phyloP scores from a whole-genome alignment of 345 rosid genomes.

The Ceriops zippeliana region DNA sequence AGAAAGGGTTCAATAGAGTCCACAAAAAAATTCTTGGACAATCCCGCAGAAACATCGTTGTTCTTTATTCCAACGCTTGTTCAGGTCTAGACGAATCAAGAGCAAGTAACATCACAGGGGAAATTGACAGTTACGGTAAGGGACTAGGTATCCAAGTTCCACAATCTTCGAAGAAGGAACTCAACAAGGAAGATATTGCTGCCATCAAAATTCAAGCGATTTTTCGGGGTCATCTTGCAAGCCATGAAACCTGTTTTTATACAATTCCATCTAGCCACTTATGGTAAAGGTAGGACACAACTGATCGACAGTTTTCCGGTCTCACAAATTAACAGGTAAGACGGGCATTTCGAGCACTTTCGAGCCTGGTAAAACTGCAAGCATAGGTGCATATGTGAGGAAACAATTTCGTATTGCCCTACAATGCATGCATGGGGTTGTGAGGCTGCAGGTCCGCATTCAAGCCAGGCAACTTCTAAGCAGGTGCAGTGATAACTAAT shows the following conservation, averaged over 20 bases:
- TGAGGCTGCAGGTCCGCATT: conserved; percentile 68
- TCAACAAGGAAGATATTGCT: conserved; percentile 41
- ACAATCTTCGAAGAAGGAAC: background rate
- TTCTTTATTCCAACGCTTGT: conserved; percentile 21
- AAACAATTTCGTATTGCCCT: conserved; percentile 63
- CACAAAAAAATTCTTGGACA: conserved; percentile 29
- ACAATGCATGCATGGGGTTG: conserved; percentile 74
- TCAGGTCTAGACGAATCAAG: conserved; percentile 13
- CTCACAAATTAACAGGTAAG: conserved; percentile 44
- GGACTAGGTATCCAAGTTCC: background rate
- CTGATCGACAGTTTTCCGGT: background rate
- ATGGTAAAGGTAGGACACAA: background rate
- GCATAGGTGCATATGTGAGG: conserved; percentile 66
- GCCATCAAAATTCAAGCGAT: conserved; percentile 71
- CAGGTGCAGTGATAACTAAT: conserved; percentile 8
- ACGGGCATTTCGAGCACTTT: conserved; percentile 67
- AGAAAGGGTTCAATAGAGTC: conserved; percentile 34
- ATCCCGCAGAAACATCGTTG: conserved; percentile 15
- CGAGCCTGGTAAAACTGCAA: conserved; percentile 76
- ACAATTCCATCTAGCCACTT: background rate
- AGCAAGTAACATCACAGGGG: conserved; percentile 1
- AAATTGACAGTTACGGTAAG: conserved; percentile 4
- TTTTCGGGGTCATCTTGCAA: conserved; percentile 86
- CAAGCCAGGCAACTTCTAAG: conserved; percentile 68
- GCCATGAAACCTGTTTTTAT: background rate